phyloP scores from a whole-genome alignment of 2,329 filamentous ascomycete genomes.

The Aaosphaeria pasadenensis region DNA sequence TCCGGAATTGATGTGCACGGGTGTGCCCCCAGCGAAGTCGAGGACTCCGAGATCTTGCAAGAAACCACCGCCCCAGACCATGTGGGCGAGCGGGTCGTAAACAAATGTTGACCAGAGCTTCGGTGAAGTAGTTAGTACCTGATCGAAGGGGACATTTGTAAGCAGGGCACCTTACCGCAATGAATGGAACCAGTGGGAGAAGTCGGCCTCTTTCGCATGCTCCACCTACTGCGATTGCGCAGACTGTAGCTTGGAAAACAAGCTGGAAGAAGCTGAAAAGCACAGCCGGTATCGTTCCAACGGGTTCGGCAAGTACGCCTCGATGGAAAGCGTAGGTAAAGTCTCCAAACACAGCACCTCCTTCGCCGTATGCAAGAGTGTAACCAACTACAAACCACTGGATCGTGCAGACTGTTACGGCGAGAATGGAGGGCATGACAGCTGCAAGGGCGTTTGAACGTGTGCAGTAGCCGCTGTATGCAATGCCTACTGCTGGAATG shows the following conservation, averaged over 20 bases:
- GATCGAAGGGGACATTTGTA: neutral
- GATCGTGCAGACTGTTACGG: constrained; percentile 48
- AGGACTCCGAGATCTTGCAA: constrained; percentile 45
- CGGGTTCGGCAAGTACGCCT: constrained; percentile 46
- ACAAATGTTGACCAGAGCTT: constrained; percentile 51
- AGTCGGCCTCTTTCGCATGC: constrained; percentile 48
- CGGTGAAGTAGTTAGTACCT: neutral
- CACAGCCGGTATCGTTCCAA: constrained; percentile 50
- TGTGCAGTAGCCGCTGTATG: constrained; percentile 50
- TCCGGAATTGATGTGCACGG: constrained; percentile 34
- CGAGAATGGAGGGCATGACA: constrained; percentile 47
- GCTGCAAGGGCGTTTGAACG: constrained; percentile 48
- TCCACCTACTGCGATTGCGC: constrained; percentile 50
- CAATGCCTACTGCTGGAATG: constrained; percentile 51
- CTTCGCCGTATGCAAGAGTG: constrained; percentile 49
- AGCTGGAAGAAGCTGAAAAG: constrained; percentile 53
- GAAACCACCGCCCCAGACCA: constrained; percentile 49
- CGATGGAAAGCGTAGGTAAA: constrained; percentile 46
- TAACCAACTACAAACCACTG: constrained; percentile 53
- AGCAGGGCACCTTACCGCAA: constrained; percentile 31
- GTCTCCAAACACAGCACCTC: constrained; percentile 44
- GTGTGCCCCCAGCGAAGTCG: constrained; percentile 47
- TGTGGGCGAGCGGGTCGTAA: constrained; percentile 48
- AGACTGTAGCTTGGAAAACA: constrained; percentile 51
- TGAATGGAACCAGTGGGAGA: constrained; percentile 48